phyloP scores from a whole-genome alignment of 169 alveolate species.

The Cryptosporidium parvum region DNA sequence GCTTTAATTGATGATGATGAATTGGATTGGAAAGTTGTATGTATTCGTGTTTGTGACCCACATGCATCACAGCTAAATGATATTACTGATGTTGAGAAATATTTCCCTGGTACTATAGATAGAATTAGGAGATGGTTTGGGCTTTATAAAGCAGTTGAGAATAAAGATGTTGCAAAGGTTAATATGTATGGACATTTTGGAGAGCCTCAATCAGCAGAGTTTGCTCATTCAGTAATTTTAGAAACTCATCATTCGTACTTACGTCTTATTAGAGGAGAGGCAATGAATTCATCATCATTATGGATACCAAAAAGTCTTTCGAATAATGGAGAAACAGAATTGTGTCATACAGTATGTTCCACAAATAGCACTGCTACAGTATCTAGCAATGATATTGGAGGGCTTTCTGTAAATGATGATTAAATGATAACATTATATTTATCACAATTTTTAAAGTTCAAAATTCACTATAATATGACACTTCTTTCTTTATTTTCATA shows the following conservation, averaged over 20 bases:
- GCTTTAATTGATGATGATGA: constrained; percentile 92
- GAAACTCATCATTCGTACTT: constrained; percentile 68
- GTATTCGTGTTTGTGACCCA: constrained; percentile 82
- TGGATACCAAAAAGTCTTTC: constrained; percentile 36
- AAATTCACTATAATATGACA: background rate
- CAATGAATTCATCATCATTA: background rate
- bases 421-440: background rate
- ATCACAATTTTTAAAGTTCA: background rate
- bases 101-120: constrained; percentile 81
- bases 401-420: constrained; percentile 16
- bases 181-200: constrained; percentile 73
- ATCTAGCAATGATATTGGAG: constrained; percentile 37
- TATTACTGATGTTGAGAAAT: constrained; percentile 79
- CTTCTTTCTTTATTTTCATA: background rate
- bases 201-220: constrained; percentile 72
- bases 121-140: constrained; percentile 74
- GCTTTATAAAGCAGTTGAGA: constrained; percentile 66
- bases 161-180: constrained; percentile 70
- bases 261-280: constrained; percentile 19
- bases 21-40: constrained; percentile 92
- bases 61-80: constrained; percentile 81
- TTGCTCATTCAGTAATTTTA: constrained; percentile 49
- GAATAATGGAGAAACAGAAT: background rate
- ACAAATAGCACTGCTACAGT: constrained; percentile 53
- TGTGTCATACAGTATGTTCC: constrained; percentile 28